phyloP scores from a whole-genome alignment of 768 basidiomycete species.

The Boletus vinaceobasis region DNA sequence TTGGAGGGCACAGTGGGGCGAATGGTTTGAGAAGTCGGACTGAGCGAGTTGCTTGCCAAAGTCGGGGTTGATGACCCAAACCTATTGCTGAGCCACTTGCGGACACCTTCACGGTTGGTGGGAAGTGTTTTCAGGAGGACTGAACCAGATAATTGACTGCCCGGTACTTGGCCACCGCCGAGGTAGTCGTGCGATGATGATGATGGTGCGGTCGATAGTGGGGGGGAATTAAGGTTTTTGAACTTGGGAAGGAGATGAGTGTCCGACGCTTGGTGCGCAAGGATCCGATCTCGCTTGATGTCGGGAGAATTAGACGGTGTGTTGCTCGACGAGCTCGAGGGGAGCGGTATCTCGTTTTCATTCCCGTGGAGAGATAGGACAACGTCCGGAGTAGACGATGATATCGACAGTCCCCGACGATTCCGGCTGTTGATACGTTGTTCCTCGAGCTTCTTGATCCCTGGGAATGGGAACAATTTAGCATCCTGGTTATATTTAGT shows the following conservation, averaged over 20 bases:
- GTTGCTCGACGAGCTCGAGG: slow-evolving; percentile 48
- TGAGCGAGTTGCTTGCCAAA: slow-evolving; percentile 35
- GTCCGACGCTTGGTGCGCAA: slow-evolving; percentile 70
- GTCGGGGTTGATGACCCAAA: slow-evolving; percentile 45
- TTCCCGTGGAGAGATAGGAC: slow-evolving; percentile 41
- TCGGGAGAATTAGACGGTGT: slow-evolving; percentile 51
- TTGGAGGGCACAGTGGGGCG: slow-evolving; percentile 44
- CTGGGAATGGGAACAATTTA: slow-evolving; percentile 90
- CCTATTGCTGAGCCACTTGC: slow-evolving; percentile 71
- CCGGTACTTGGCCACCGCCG: slow-evolving; percentile 28
- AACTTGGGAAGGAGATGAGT: slow-evolving; percentile 58
- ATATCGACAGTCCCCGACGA: slow-evolving; percentile 48
- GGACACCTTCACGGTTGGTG: slow-evolving; percentile 73
- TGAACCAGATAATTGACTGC: slow-evolving; percentile 34
- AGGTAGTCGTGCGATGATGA: slow-evolving; percentile 54
- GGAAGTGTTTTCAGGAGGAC: slow-evolving; percentile 50
- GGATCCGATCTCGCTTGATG: slow-evolving; percentile 52
- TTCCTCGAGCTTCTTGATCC: slow-evolving; percentile 75
- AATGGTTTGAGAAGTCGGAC: slow-evolving; percentile 31
- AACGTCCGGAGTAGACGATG: slow-evolving; percentile 49
- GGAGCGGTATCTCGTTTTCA: slow-evolving; percentile 42
- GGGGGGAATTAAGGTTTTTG: slow-evolving; percentile 38
- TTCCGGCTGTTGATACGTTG: slow-evolving; percentile 54
- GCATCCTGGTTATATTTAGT: slow-evolving; percentile 61
- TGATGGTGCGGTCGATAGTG: slow-evolving; percentile 41